Evolutionary conservation across 2,329 filamentous ascomycete species (phyloP).

Genomic region (Paecilomyces niveus): DNA sequence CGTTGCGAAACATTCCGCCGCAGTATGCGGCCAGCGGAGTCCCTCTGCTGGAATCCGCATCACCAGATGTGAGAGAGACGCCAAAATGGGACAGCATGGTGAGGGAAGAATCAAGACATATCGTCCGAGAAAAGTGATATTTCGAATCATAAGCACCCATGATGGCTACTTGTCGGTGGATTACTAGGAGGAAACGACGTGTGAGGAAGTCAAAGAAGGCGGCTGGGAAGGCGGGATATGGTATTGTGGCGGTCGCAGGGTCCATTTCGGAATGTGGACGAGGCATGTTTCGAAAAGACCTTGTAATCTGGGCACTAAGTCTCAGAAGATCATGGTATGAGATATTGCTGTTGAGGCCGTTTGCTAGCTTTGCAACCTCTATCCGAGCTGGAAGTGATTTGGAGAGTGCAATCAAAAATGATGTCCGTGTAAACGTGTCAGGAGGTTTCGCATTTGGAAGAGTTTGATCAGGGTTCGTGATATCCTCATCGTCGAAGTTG

Average conservation of each 20-base stretch:
- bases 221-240: constrained; percentile 13
- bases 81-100: constrained; percentile 26
- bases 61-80: not conserved
- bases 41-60: constrained; percentile 9
- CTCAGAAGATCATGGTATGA: not conserved
- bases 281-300: not conserved
- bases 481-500: not conserved
- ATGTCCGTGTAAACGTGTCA: not conserved
- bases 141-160: constrained; percentile 24
- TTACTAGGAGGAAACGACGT: constrained; percentile 48
- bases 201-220: constrained; percentile 44
- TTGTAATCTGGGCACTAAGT: not conserved
- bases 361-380: not conserved
- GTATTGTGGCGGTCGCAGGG: not conserved
- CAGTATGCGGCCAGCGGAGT: constrained; percentile 20
- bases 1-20: constrained; percentile 28
- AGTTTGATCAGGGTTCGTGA: not conserved
- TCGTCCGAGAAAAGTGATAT: constrained; percentile 31
- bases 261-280: not conserved
- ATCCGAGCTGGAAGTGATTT: not conserved
- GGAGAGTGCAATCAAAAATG: not conserved
- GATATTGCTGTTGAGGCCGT: not conserved
- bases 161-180: constrained; percentile 42
- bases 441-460: not conserved
- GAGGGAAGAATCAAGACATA: constrained; percentile 28